Base-by-base conservation (phyloP, 1,284 basidiomycete species). In the Abortiporus biennis region DNA sequence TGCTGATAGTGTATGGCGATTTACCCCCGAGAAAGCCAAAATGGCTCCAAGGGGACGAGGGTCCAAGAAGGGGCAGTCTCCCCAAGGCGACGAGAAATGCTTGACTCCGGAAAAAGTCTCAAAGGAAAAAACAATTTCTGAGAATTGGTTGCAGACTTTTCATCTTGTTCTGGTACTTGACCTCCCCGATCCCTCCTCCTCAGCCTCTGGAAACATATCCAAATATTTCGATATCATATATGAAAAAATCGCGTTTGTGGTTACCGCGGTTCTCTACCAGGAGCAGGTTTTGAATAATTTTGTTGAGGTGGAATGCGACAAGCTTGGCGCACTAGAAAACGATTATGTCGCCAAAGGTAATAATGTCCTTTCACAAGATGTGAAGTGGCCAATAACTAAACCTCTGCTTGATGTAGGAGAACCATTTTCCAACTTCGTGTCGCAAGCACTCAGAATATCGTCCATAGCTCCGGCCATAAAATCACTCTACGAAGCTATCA, bases 121-220 rank as follows among this genome's bases (percentile, higher is more conserved):
- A 40, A 52, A 37, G 15, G 46, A 39, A 35, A 31, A 47, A 20
- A 23, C 40, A 6, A 15, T 41, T 32, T 32, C 42, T 20, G 33
- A 38, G 24, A 47, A 29, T n/a, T 78, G 80, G 76, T 66, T 94
- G 38, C 76, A 84, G 54, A 85, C 80, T 43, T 95, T 96, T 62
- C 90, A 95, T 62, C 71, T 96, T 46, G 88, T 92, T 6, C 66
- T 95, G 43, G 88, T 95, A 6, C 68, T 94, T 38, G 92, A 96
- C 62, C 73, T 89, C 23, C 92, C 92, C 1, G 92, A 96, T 62
- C 87, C 91, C 3, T 87, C 83, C 3, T 88, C 84, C 6, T 83
- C 86, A 15, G 76, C 78, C 13, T 78, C 79, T 11, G 81, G 81
- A n/a, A 85, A 84, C 54, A 67, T 88, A 17, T 66, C 76, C 43